Base-by-base conservation (phyloP, 2,329 filamentous ascomycete genomes). In the Chaetomium sp. region DNA sequence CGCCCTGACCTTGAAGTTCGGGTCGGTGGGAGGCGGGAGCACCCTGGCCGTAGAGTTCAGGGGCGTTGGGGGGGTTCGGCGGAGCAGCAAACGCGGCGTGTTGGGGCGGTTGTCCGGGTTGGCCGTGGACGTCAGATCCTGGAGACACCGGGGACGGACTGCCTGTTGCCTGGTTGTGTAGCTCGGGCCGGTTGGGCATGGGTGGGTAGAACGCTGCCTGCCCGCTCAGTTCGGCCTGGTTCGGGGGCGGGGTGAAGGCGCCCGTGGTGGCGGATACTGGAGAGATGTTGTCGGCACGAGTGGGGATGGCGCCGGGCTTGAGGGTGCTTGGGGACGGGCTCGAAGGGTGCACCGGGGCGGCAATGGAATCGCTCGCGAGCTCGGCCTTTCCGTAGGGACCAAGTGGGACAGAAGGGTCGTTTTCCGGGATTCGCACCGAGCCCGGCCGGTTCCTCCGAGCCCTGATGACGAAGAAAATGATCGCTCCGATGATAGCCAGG, bases 391-490 rank as follows among this genome's bases (percentile, higher is more conserved):
- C 56, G 50, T 57, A 35, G 61, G 41, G 44, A 36, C 34, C 53
- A 35, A 12, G 52, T 32, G 52, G 53, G 48, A 40, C 56, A 52
- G 56, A 50, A 47, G 48, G 58, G 55, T 57, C 50, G 59, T 53
- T 55, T 51, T 35, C 36, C 14, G 54, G 52, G 42, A 43, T 42
- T 6, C 37, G 32, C 10, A 52, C 37, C 36, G 58, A 59, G 33
- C 58, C 53, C 2, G 53, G 56, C 10, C 53, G 58, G 47, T 19
- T 14, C 33, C 65, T 68, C 35, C 67, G 69, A 3, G 60, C 59
- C 32, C 62, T 62, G 54, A 63, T 59, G 32, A 72, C 62, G 43
- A 75, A 67, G 62, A 76, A 70, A 53, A 76, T 67, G 32, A 71
- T 67, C 0, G 67, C 58, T 0, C 67, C 68, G 3, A 72, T 56